phyloP scores from a whole-genome alignment of 768 basidiomycete species.

The Russula sp. region DNA sequence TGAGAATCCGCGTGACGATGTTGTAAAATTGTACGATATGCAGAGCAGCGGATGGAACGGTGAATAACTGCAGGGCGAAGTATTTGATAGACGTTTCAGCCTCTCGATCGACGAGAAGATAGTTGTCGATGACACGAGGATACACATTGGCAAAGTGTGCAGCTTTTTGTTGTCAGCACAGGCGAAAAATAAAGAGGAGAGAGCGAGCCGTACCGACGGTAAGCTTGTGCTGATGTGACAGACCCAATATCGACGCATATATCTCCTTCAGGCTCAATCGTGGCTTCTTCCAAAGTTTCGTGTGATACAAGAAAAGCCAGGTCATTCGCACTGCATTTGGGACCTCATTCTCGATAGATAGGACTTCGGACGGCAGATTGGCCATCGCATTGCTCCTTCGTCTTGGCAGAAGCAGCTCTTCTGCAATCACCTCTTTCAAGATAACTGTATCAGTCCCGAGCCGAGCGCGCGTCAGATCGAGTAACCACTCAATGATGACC shows the following conservation, averaged over 20 bases:
- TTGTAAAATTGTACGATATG: constrained; percentile 71
- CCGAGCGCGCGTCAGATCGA: constrained; percentile 71
- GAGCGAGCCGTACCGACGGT: constrained; percentile 56
- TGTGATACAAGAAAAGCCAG: constrained; percentile 74
- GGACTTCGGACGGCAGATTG: constrained; percentile 34
- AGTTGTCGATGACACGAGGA: constrained; percentile 80
- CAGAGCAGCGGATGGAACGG: constrained; percentile 77
- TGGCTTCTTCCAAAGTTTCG: constrained; percentile 80
- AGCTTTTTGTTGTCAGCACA: constrained; percentile 40
- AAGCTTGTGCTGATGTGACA: constrained; percentile 69
- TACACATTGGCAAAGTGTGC: constrained; percentile 83
- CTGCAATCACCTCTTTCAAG: constrained; percentile 66
- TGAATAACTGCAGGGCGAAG: constrained; percentile 89
- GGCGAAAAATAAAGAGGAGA: neutral
- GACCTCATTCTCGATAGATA: constrained; percentile 34
- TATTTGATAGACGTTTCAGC: constrained; percentile 94
- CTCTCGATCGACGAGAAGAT: constrained; percentile 88
- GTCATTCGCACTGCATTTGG: constrained; percentile 58
- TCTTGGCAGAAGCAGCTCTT: constrained; percentile 60
- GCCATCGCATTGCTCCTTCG: constrained; percentile 45
- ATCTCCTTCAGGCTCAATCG: constrained; percentile 77
- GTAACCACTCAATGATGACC: constrained; percentile 81
- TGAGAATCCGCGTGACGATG: constrained; percentile 69
- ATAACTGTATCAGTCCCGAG: constrained; percentile 60
- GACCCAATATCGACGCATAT: constrained; percentile 65